Conservation (phyloP, 2,329 filamentous ascomycete genomes). For the Arthrobotrys sinensis region DNA sequence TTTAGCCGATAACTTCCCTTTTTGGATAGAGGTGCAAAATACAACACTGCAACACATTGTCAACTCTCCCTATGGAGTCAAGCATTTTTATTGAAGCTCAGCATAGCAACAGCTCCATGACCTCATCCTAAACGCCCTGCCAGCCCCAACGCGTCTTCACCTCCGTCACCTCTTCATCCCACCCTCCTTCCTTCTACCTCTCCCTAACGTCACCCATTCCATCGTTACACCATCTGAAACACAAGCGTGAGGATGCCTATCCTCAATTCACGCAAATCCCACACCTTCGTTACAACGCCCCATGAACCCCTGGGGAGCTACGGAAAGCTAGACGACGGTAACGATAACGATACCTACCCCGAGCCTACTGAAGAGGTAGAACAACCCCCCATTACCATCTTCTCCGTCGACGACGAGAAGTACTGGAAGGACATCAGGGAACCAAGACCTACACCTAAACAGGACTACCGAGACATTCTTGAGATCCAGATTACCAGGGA, state of each 20-base stretch:
- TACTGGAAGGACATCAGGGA: background rate
- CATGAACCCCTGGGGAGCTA: background rate
- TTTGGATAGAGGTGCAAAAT: background rate
- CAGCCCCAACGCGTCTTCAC: background rate
- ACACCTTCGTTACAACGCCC: background rate
- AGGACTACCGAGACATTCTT: background rate
- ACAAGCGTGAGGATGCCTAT: background rate
- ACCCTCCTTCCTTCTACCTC: background rate
- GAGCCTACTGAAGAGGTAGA: no score
- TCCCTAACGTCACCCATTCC: background rate
- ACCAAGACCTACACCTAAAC: background rate
- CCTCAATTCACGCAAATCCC: background rate
- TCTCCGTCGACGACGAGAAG: background rate
- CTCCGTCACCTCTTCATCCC: background rate
- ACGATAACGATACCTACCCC: background rate
- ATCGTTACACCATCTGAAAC: background rate
- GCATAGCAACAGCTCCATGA: no score
- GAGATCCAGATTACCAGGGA: background rate
- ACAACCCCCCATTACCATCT: no score
- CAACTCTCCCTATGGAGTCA: no score
- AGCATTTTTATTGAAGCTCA: no score
- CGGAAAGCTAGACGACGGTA: background rate
- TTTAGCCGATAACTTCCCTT: conserved; percentile 33
- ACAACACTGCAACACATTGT: conserved; percentile 2
- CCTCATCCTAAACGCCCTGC: background rate